Base-by-base conservation (phyloP, 208 protist genomes). In the Acanthamoeba castellanii region DNA sequence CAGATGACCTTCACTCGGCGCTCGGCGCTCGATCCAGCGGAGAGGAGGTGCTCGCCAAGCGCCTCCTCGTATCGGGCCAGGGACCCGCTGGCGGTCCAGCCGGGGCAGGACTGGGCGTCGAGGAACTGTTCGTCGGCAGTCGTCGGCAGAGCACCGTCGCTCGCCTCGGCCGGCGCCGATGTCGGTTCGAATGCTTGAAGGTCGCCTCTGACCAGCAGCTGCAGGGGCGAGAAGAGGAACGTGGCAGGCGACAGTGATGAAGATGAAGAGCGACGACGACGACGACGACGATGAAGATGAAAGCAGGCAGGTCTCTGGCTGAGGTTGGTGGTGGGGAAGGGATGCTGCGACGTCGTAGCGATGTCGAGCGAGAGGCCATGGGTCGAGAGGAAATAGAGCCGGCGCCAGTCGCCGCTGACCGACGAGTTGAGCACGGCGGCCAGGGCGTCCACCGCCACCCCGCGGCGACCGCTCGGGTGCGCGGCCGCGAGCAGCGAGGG, bases 191-290 rank as follows among this genome's bases (percentile, higher is more conserved):
- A 88, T 8, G 47, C 81, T 0, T 64, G 81, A 0, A 88, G 81
- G n/a, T 88, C 52, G 50, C 81, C 81, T 25, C 81, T 32, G 27
- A 88, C 20, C 7, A 88, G 81, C 42, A 88, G 52, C 50, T 88
- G 81, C 7, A 88, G 81, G 0, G 81, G 50, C 5, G 81, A 88
- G n/a, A 88, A 88, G n/a, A 87, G 13, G 50, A 30, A 59, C 18
- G 11, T 13, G 18, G 5, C 7, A 14, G 22, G 1, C 16, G 30
- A 14, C 11, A 9, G 9, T 7, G 37, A 30, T 37, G 81, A 64
- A 30, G 81, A 64, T 25, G 78, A 87, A 11, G 76, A 85, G 0
- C 1, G 68, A 76, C 61, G 61, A 30, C 45, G 20, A 7, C 47
- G 78, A 59, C 11, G 78, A 57, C 16, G 78, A 85, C 2, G 74